Base-by-base conservation (phyloP, 2,329 filamentous ascomycete genomes). In the Thielaviopsis ethacetica region DNA sequence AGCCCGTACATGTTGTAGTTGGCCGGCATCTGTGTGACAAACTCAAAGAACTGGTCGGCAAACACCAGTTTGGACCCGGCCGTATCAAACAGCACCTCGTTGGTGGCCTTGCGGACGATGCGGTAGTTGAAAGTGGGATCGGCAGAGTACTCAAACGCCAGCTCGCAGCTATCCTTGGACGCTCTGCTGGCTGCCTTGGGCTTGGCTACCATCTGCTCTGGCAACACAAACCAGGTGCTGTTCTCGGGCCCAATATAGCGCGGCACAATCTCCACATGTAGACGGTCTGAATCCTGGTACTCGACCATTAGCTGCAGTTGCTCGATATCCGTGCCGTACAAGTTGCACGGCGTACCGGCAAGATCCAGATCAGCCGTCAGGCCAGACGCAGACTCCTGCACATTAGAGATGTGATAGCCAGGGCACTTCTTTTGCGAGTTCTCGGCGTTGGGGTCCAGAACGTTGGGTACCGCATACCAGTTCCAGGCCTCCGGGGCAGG, bases 21-120 rank as follows among this genome's bases (percentile, higher is more conserved):
- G 61, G 84, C 76, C 0, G 85, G 85, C 15, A 89, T 68, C 26
- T 75, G 67, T 19, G 82, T 84, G 5, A 76, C 76, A 63, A 91
- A 84, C 65, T 90, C 86, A 50, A 90, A 79, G 68, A 88, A 91
- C 65, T 91, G 86, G 63, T 90, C 78, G 66, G 89, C 85, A 65
- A 81, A 91, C 0, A 91, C 80, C 15, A 91, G 70, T 12, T 80
- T 76, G 1, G 74, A 80, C 4, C 81, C 82, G 19, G 74, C 70
- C 0, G 85, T 89, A 12, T 79, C 78, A 67, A 89, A 90, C 0
- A 91, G 70, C 0, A 82, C 75, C 66, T 90, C 85, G 0, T 79
- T 76, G 6, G 74, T 83, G 54, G 73, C 75, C 63, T 75, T 77
- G 30, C 82, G 79, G 53, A 71, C 74, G 9, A 91, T 75, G 0